A percentile compares a stretch with the other conserved stretches of the same genome.
Evolutionary conservation across 768 basidiomycete species (phyloP).

Genomic region (Coprinellus aureogranulatus): DNA sequence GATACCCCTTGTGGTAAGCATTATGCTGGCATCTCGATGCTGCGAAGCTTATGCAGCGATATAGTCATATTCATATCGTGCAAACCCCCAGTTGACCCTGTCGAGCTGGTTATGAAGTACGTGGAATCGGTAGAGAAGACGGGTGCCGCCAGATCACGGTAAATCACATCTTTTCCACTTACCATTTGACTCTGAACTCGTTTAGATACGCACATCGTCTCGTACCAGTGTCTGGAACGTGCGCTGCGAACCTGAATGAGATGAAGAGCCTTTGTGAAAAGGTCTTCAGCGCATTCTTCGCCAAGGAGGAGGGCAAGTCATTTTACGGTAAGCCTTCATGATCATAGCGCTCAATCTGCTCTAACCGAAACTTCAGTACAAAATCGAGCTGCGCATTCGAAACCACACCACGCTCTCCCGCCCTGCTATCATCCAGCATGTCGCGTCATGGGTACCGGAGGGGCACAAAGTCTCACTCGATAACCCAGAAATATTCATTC

Average conservation of each 20-base stretch:
- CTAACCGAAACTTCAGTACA: constrained; percentile 57
- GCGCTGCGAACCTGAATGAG: constrained; percentile 66
- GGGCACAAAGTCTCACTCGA: constrained; percentile 67
- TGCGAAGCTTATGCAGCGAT: constrained; percentile 3
- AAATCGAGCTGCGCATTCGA: constrained; percentile 71
- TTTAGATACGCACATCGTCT: constrained; percentile 68
- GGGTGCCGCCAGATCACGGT: constrained; percentile 68
- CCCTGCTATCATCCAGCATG: constrained; percentile 56
- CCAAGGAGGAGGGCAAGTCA: constrained; percentile 38
- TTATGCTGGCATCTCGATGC: not conserved
- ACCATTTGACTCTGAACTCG: not conserved
- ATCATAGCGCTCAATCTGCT: not conserved
- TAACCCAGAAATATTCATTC: constrained; percentile 67
- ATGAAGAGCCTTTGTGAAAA: constrained; percentile 61
- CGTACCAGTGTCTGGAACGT: constrained; percentile 66
- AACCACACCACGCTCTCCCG: constrained; percentile 74
- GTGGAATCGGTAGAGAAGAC: constrained; percentile 60
- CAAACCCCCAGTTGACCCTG: constrained; percentile 74
- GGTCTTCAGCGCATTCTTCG: constrained; percentile 53
- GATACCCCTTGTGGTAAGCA: constrained; percentile 78
- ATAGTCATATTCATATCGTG: constrained; percentile 80
- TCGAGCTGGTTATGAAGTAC: constrained; percentile 63
- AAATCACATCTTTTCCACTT: constrained; percentile 4
- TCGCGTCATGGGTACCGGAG: constrained; percentile 69
- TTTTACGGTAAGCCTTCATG: constrained; percentile 43